A percentile compares a stretch with the other conserved stretches of the same genome.
Conservation (phyloP, 2,329 filamentous ascomycete genomes). For the Rhynchosporium graminicola region DNA sequence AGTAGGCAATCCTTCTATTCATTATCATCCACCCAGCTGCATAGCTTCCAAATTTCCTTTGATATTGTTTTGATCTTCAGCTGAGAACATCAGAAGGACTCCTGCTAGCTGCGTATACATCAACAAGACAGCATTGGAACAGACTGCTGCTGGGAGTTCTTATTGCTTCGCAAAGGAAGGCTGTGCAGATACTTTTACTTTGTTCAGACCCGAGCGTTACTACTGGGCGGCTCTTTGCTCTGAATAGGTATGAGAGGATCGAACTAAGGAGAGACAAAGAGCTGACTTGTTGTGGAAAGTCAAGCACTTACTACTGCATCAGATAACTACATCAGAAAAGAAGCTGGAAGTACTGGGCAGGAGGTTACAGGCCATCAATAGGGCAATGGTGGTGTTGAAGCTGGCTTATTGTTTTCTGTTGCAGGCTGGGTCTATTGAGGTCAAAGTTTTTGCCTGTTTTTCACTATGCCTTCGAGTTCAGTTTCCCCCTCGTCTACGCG, state of each 20-base stretch:
- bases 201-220: too few species aligned
- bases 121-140: background rate
- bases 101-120: background rate
- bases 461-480: constrained; percentile 19
- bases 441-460: background rate
- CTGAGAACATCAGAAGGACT: background rate
- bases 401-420: background rate
- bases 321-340: too few species aligned
- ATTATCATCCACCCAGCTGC: background rate
- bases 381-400: constrained; percentile 1
- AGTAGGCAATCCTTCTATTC: background rate
- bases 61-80: background rate
- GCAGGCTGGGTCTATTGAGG: background rate
- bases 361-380: background rate
- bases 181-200: too few species aligned
- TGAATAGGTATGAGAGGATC: too few species aligned
- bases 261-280: too few species aligned
- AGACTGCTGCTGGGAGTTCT: background rate
- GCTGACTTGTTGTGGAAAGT: too few species aligned
- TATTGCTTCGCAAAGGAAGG: too few species aligned
- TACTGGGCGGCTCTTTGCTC: too few species aligned
- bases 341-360: background rate
- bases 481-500: constrained; percentile 11
- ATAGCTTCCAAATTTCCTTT: background rate
- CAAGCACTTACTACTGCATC: background rate